These are phyloP conservation scores for Marasmius tenuissimus DNA, from an alignment of 1,284 basidiomycete species.

Conservation along the genomic window DNA sequence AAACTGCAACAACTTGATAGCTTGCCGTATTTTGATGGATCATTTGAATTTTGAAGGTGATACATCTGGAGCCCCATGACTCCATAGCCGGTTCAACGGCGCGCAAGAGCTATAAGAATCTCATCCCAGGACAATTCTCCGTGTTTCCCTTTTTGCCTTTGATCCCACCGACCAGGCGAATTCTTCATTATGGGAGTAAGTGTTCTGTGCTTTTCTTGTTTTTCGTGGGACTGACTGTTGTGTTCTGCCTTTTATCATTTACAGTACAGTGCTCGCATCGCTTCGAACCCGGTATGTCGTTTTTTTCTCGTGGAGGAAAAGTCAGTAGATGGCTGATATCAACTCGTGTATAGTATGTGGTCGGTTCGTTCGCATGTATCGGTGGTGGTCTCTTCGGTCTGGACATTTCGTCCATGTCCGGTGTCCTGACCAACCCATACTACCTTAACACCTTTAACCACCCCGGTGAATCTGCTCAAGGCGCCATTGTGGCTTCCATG, in stretches of 20 bases:
- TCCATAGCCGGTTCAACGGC: not conserved
- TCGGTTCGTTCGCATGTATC: slow-evolving; percentile 79
- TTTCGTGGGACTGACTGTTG: not conserved
- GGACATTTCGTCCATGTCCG: slow-evolving; percentile 82
- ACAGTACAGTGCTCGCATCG: slow-evolving; percentile 49
- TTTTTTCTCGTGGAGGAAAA: not conserved
- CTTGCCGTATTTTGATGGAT: not conserved
- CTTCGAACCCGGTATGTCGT: slow-evolving; percentile 47
- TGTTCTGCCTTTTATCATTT: not conserved
- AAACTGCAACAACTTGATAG: not conserved
- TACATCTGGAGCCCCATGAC: not conserved
- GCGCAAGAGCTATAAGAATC: not conserved
- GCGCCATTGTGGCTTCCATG: slow-evolving; percentile 79
- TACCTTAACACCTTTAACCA: slow-evolving; percentile 52
- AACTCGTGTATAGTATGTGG: slow-evolving; percentile 47
- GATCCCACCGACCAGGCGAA: not conserved
- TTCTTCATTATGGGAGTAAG: slow-evolving; percentile 1
- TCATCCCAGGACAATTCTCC: not conserved
- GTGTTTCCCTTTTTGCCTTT: not conserved
- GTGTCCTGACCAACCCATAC: slow-evolving; percentile 63
- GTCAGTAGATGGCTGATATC: slow-evolving; percentile 1
- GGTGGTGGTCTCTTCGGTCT: slow-evolving; percentile 77
- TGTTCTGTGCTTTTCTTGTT: not conserved
- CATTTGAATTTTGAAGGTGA: not conserved
- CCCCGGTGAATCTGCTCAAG: slow-evolving; percentile 57